Base-by-base conservation (phyloP, 352 stramenopile genomes). In the Phytophthora brassicae region DNA sequence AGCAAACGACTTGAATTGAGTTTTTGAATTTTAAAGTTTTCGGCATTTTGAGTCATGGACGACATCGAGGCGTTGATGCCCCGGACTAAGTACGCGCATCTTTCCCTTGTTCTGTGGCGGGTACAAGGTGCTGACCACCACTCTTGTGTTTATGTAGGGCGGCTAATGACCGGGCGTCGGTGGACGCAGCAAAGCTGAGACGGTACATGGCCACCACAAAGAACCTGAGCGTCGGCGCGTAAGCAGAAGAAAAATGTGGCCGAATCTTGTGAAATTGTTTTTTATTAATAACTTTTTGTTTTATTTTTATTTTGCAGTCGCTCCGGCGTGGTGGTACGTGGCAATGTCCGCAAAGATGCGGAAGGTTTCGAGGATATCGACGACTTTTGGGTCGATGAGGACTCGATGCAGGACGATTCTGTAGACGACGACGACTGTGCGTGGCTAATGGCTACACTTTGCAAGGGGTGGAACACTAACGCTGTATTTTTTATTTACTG, bases 311-410 rank as follows among this genome's bases (percentile, higher is more conserved):
- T 14, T 47, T 31, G 26, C 44, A 89, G 75, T 29, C 83, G 78
- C 12, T 75, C 77, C 26, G 75, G 71, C 22, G 76, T 88, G 13
- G 69, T 85, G 42, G 77, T 91, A 24, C 83, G 79, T 17, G 74
- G 55, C 6, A 78, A 91, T 17, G 80, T 92, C 41, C 86, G 81
- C 16, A 89, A 85, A 26, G 86, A 95, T 41, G 82, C 75, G 1
- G 66, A 93, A 22, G 86, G 86, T 0, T 95, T 95, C 48, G 84
- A 95, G 44, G 86, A 95, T 45, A 88, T 93, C 41, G 86, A 95
- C 64, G 86, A 95, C 43, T 95, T 95, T 51, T 95, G 84, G 84
- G 82, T 79, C 29, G 82, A 95, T 52, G 75, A 84, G 19, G 74
- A 86, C 29, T 74, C 64, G 8, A 46, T 74, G 56, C 60, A 77